Conservation (phyloP, 768 basidiomycete species). For the Mrakia gelida region DNA sequence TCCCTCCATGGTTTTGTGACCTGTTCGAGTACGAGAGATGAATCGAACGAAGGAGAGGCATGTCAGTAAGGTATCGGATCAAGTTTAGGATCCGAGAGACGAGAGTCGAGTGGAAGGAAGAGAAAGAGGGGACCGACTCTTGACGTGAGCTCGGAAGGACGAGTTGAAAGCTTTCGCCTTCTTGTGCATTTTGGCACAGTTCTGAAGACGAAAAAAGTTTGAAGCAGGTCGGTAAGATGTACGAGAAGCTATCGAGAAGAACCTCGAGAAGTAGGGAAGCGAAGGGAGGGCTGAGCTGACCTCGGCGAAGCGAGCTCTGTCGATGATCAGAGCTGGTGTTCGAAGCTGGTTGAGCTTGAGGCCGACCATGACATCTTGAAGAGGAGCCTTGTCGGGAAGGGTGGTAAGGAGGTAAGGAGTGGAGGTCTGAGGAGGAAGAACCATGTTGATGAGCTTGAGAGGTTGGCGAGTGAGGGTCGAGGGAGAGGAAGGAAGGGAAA, state of each 20-base stretch:
- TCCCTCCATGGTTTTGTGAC: conserved; percentile 65
- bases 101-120: too few species aligned
- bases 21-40: conserved; percentile 17
- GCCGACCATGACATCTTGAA: conserved; percentile 52
- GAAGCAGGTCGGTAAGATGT: background rate
- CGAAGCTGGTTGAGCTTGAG: conserved; percentile 56
- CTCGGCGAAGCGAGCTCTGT: conserved; percentile 61
- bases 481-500: background rate
- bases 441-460: background rate
- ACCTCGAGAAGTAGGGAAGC: conserved; percentile 47
- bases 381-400: conserved; percentile 36
- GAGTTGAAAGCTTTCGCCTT: conserved; percentile 65
- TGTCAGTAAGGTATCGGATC: background rate
- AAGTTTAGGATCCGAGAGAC: too few species aligned
- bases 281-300: background rate
- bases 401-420: conserved; percentile 9
- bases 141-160: conserved; percentile 74
- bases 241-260: conserved; percentile 57
- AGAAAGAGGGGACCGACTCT: conserved; percentile 51
- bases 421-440: background rate
- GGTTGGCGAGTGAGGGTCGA: background rate
- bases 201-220: conserved; percentile 42
- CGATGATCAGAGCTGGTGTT: conserved; percentile 74
- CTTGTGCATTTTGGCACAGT: conserved; percentile 68
- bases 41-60: too few species aligned